A percentile compares a stretch with the other conserved stretches of the same genome.
Conservation (phyloP, 495 filamentous ascomycete species). For the Penicillium nucicola region DNA sequence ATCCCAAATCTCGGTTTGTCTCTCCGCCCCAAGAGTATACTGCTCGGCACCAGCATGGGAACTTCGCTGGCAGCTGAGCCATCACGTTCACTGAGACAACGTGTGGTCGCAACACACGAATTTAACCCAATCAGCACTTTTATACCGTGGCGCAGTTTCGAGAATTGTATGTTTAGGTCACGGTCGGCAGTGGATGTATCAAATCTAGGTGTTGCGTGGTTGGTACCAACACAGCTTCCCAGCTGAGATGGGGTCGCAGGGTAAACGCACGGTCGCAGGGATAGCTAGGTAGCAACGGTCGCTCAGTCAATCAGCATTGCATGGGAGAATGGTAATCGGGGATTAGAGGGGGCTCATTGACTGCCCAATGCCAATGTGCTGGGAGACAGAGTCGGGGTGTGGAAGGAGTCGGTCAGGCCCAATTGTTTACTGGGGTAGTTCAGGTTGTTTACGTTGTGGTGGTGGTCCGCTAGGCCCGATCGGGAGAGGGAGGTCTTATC, state of each 20-base stretch:
- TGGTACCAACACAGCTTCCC: constrained; percentile 1
- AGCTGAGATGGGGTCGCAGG: constrained; percentile 12
- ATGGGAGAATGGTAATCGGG: neutral
- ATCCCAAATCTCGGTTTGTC: constrained; percentile 90
- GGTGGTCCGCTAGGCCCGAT: constrained; percentile 19
- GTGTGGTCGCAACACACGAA: neutral
- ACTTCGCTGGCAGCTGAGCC: constrained; percentile 72
- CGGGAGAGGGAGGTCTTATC: constrained; percentile 33
- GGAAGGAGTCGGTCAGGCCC: constrained; percentile 37
- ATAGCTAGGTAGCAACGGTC: constrained; percentile 2
- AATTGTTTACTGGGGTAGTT: constrained; percentile 24
- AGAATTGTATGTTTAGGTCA: neutral
- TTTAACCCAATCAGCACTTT: neutral
- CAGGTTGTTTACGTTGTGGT: constrained; percentile 36
- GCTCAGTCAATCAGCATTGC: constrained; percentile 16
- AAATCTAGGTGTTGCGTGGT: neutral
- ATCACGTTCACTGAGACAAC: constrained; percentile 32
- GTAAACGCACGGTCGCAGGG: constrained; percentile 16
- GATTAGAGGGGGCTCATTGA: too few relatives aligned
- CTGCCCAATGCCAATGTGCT: too few relatives aligned
- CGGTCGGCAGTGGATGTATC: neutral
- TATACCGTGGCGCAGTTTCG: neutral
- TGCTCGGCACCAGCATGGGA: constrained; percentile 94
- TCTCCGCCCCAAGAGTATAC: constrained; percentile 98
- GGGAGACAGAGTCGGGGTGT: neutral